Evolutionary conservation across 257 asterid species (phyloP).

Genomic region (Thymus quinquecostatus): DNA sequence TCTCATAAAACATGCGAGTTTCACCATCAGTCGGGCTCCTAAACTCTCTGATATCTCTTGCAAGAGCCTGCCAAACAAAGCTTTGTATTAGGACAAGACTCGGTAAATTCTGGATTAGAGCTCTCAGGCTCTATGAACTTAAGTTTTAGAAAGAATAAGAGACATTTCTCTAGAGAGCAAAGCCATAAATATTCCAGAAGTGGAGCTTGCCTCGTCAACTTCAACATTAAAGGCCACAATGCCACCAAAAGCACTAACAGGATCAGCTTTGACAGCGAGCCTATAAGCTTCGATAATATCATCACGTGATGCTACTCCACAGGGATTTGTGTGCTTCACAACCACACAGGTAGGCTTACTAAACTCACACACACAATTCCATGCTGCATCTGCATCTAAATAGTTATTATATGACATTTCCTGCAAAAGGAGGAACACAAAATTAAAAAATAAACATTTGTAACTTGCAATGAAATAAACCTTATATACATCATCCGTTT

Average conservation of each 20-base stretch:
- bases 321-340: constrained; percentile 97
- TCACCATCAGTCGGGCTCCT: constrained; percentile 91
- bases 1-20: constrained; percentile 94
- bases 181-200: constrained; percentile 21
- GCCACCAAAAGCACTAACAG: constrained; percentile 98
- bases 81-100: neutral
- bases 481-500: neutral
- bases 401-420: constrained; percentile 95
- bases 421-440: constrained; percentile 46
- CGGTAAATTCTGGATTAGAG: no score
- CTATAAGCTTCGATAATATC: constrained; percentile 87
- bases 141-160: neutral
- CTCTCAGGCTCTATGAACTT: no score
- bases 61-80: constrained; percentile 61
- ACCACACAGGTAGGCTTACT: constrained; percentile 88
- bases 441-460: neutral
- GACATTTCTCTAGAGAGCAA: neutral
- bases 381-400: constrained; percentile 97
- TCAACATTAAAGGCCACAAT: constrained; percentile 96
- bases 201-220: constrained; percentile 80
- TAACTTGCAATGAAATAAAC: neutral
- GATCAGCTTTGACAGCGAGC: constrained; percentile 94
- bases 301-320: constrained; percentile 93
- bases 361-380: constrained; percentile 97
- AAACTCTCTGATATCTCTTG: constrained; percentile 90